Conservation (phyloP, 495 filamentous ascomycete species). For the Daldinia loculata region DNA sequence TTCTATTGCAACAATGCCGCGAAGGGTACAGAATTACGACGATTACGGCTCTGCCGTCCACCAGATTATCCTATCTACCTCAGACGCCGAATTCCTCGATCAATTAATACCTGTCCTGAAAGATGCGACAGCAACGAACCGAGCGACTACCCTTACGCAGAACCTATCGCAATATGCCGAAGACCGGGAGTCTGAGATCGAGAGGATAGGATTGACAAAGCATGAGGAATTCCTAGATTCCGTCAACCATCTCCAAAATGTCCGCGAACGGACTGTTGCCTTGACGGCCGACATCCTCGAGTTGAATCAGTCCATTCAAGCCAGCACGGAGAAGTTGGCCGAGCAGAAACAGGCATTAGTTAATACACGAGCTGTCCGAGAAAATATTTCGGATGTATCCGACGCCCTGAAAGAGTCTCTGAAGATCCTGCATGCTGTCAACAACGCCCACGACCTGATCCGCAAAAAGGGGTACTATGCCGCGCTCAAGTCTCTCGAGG, state of each 20-base stretch:
- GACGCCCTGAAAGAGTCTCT: constrained; percentile 88
- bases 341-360: constrained; percentile 94
- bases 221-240: constrained; percentile 96
- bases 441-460: constrained; percentile 91
- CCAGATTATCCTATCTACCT: constrained; percentile 90
- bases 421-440: constrained; percentile 90
- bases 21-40: constrained; percentile 60
- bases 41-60: constrained; percentile 64
- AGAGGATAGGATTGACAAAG: constrained; percentile 91
- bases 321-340: constrained; percentile 92
- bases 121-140: constrained; percentile 81
- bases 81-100: constrained; percentile 92
- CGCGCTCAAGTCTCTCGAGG: constrained; percentile 90
- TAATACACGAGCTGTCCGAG: constrained; percentile 87
- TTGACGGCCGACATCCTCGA: constrained; percentile 91
- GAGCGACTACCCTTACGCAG: constrained; percentile 76
- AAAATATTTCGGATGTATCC: constrained; percentile 95
- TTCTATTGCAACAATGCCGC: constrained; percentile 49
- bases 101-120: constrained; percentile 92
- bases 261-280: constrained; percentile 85
- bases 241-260: constrained; percentile 88
- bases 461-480: constrained; percentile 94
- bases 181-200: constrained; percentile 90
- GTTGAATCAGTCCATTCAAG: constrained; percentile 92
- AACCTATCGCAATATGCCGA: constrained; percentile 80